These are phyloP conservation scores for Phytophthora brassicae DNA, from an alignment of 352 stramenopile genomes.

Conservation along the genomic window DNA sequence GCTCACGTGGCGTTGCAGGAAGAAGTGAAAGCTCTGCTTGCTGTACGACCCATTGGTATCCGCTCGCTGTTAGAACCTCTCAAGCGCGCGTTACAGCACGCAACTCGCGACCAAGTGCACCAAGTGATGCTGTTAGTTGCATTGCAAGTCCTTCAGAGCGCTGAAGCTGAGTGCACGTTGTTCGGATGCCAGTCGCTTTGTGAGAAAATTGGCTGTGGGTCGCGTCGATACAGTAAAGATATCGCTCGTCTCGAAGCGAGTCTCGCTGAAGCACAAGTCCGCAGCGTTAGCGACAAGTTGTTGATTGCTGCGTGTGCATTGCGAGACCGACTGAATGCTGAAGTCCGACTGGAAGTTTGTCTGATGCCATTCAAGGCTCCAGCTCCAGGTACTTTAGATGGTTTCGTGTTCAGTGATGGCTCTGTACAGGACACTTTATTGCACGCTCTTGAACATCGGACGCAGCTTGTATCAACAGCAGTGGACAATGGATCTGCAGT, in stretches of 20 bases:
- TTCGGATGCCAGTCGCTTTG: conserved; percentile 74
- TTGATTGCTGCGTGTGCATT: conserved; percentile 42
- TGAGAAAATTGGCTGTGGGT: conserved; percentile 57
- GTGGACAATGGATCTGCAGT: conserved; percentile 48
- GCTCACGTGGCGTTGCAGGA: conserved; percentile 73
- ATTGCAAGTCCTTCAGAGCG: conserved; percentile 67
- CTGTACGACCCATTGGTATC: conserved; percentile 69
- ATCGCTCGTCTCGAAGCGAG: conserved; percentile 70
- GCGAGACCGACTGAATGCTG: conserved; percentile 60
- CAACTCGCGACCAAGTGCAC: conserved; percentile 50
- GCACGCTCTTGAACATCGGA: conserved; percentile 63
- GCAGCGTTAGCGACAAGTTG: conserved; percentile 62
- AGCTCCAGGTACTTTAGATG: too few species aligned
- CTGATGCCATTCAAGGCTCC: conserved; percentile 47
- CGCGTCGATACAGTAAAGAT: conserved; percentile 48
- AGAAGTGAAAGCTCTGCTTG: conserved; percentile 77
- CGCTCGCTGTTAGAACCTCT: conserved; percentile 67
- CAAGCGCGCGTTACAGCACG: conserved; percentile 53
- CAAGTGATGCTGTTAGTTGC: conserved; percentile 57
- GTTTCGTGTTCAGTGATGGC: conserved; percentile 61
- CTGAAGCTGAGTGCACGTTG: conserved; percentile 80
- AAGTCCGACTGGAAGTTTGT: conserved; percentile 65
- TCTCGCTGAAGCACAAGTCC: conserved; percentile 49
- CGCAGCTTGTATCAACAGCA: conserved; percentile 51
- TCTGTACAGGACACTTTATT: conserved; percentile 52